Evolutionary conservation across 2,329 filamentous ascomycete genomes (phyloP), one percentile per base, ranked within the genome.

Genomic region (Neobulgaria alba): DNA sequence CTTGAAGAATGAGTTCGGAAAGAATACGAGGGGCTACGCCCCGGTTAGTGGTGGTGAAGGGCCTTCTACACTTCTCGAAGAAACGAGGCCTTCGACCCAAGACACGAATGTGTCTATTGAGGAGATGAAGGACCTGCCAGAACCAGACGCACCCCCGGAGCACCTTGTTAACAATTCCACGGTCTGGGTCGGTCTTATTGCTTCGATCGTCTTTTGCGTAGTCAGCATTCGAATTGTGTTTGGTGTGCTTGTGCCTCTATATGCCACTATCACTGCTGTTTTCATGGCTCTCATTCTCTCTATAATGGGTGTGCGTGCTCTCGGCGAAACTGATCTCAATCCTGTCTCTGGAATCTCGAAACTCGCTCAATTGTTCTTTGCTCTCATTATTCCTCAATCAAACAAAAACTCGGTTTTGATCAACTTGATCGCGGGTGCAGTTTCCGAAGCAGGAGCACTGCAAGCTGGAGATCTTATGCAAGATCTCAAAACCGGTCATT

Each of bases 391-490:
- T 2, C 89, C 92, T 0, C 70, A 82, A 40, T 77, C 79, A 0
- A 79, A 86, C 55, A 82, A 83, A 53, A 88, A 88, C 30, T 86
- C 87, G 10, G 81, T 98, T n/a, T 73, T 95, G 41, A 94, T 95
- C 58, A 98, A 98, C 58, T 75, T 98, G 2, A 79, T 98, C 5
- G 92, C 90, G 0, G 92, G 92, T 7, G 92, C 92, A 0, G 81
- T 98, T 20, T 83, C 78, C 9, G 84, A 89, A 61, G 79, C 81
- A 3, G 84, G 92, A 4, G 92, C 92, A 3, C 69, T 96, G 3
- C 92, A 98, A 67, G 90, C 92, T 2, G 92, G 92, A 7, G 92
- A 98, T 61, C 77, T 98, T 41, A 85, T 98, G 75, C 92, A 98
- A 60, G 92, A 98, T 59, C 73, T 98, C 20, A 98, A 98, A 62